Conservation (phyloP, 192 early-diverging fungal genomes). For the Coemansia furcata region DNA sequence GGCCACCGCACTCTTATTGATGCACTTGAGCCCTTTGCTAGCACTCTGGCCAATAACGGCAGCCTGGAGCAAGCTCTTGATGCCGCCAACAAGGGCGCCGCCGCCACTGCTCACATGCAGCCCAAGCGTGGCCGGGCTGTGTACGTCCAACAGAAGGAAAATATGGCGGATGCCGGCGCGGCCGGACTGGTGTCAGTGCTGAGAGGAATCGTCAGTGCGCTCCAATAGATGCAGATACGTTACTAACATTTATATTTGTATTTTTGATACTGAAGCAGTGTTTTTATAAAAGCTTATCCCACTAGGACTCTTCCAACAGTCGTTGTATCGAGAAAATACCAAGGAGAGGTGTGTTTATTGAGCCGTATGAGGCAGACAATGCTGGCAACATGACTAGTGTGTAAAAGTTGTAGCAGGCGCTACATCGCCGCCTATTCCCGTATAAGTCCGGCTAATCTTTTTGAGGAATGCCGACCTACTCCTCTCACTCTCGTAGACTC, state of each 20-base stretch:
- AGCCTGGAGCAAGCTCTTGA: constrained; percentile 50
- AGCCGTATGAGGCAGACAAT: neutral
- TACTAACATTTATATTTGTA: neutral
- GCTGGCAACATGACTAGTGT: constrained; percentile 6
- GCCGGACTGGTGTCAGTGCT: constrained; percentile 59
- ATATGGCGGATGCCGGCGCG: constrained; percentile 60
- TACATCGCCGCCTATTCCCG: constrained; percentile 35
- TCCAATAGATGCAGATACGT: constrained; percentile 18
- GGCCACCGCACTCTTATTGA: constrained; percentile 77
- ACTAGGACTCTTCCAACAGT: neutral
- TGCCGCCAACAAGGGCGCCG: constrained; percentile 56
- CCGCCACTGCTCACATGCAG: constrained; percentile 55
- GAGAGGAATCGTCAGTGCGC: constrained; percentile 48
- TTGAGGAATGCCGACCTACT: constrained; percentile 33
- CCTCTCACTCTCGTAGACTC: constrained; percentile 41
- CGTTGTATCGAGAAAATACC: neutral
- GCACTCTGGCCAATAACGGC: constrained; percentile 42
- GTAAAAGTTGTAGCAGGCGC: constrained; percentile 35
- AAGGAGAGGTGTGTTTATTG: neutral
- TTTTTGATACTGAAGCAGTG: too few species aligned
- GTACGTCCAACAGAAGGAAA: constrained; percentile 58
- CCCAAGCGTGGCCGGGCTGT: constrained; percentile 66
- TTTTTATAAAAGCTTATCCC: neutral
- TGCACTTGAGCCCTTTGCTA: constrained; percentile 65
- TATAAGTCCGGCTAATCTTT: constrained; percentile 40